Evolutionary conservation across 306 rosid genomes (phyloP), one percentile per base, ranked within the genome.

Genomic region (Quillaja saponaria): DNA sequence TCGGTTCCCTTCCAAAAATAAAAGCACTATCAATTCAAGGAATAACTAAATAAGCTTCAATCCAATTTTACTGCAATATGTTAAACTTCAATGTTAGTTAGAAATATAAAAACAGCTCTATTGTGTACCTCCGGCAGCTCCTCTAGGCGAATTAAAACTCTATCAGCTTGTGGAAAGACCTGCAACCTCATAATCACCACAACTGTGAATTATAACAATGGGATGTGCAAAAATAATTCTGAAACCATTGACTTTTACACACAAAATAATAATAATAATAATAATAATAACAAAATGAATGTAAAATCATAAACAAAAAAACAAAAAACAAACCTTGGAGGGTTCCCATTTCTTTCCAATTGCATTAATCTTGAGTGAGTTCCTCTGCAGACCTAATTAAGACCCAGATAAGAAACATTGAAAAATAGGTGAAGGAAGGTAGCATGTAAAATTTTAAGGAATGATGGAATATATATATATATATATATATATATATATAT

Each of bases 81-180:
- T 1, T 49, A 10, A 42, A 69, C 7, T 46, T 42, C 44, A 44
- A 68, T 0, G 13, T 53, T 5, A 15, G n/a, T n/a, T n/a, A n/a
- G n/a, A 34, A 15, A 31, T 18, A 15, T 7, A 25, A 49, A 58
- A 37, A 13, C 35, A 53, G 49, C n/a, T 6, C 0, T 0, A 57
- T 53, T 40, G 12, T 67, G 47, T 72, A 92, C 98, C 69, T 84
- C 80, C 10, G 88, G 58, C 40, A 81, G 81, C 61, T 79, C 72
- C 75, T 88, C 92, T 15, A 92, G 78, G 71, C 95, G 96, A 75
- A 92, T 64, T 61, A 92, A 95, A 62, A 92, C 98, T 73, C 95
- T 84, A 71, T 92, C 96, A 68, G 88, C 95, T 80, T 88, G 96
- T 0, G 98, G 98, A 50, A 82, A 83, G 58, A 92, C 96, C 98